phyloP scores from a whole-genome alignment of 2,329 filamentous ascomycete species.

The Apiospora saccharicola region DNA sequence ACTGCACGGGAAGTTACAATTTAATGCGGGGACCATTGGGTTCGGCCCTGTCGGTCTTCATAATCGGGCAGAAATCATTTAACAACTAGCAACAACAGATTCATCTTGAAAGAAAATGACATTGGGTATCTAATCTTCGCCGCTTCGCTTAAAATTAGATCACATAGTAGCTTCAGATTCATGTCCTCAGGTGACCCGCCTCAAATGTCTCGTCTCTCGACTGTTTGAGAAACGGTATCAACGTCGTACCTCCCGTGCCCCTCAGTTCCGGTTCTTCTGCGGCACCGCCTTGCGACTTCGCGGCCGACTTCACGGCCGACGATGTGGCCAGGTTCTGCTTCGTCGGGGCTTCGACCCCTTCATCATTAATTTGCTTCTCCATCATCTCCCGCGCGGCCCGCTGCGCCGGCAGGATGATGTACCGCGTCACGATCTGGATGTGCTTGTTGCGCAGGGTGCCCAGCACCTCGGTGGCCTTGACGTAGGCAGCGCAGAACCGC shows the following conservation, averaged over 20 bases:
- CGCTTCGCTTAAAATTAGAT: not conserved
- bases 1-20: too few species aligned
- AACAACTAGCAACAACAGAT: not conserved
- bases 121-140: slow-evolving; percentile 12
- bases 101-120: not conserved
- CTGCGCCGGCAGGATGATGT: slow-evolving; percentile 83
- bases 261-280: slow-evolving; percentile 59
- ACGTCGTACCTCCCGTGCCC: slow-evolving; percentile 85
- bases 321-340: slow-evolving; percentile 55
- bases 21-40: not conserved
- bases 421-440: slow-evolving; percentile 87
- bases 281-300: slow-evolving; percentile 41
- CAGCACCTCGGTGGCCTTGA: slow-evolving; percentile 77
- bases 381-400: slow-evolving; percentile 43
- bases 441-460: slow-evolving; percentile 83
- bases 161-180: not conserved
- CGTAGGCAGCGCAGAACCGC: slow-evolving; percentile 60
- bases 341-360: slow-evolving; percentile 42
- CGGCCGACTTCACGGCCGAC: slow-evolving; percentile 41
- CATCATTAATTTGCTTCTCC: slow-evolving; percentile 37
- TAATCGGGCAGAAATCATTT: not conserved
- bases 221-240: slow-evolving; percentile 91
- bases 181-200: slow-evolving; percentile 2
- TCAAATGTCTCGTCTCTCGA: slow-evolving; percentile 79
- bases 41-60: not conserved